Conservation (phyloP, 2,329 filamentous ascomycete genomes). For the Pseudocercospora cruenta region DNA sequence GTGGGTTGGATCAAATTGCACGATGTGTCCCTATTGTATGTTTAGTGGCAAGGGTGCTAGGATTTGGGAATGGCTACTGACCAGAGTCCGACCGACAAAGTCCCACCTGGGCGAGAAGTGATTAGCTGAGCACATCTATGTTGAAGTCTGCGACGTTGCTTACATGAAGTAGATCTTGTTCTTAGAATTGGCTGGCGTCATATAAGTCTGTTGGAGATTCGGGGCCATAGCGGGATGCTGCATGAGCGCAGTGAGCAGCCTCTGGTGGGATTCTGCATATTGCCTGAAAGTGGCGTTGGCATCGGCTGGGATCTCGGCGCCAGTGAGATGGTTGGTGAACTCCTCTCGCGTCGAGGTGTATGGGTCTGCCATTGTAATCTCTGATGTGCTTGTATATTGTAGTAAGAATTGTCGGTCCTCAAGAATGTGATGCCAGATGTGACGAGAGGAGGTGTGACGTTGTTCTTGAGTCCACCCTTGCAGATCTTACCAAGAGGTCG, state of each 20-base stretch:
- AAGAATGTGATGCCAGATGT: neutral
- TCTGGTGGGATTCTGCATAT: conserved; percentile 24
- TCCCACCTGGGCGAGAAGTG: neutral
- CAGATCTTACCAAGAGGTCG: neutral
- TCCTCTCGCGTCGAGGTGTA: conserved; percentile 34
- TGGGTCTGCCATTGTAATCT: conserved; percentile 27
- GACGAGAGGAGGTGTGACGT: neutral
- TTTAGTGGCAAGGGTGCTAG: neutral
- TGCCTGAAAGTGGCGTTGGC: conserved; percentile 30
- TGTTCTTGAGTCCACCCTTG: conserved; percentile 7
- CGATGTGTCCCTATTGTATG: conserved; percentile 8
- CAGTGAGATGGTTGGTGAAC: conserved; percentile 32
- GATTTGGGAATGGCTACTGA: neutral
- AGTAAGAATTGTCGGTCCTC: neutral
- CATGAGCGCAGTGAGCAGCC: conserved; percentile 35
- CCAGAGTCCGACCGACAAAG: conserved; percentile 10
- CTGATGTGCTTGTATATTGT: neutral
- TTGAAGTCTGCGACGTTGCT: conserved; percentile 22
- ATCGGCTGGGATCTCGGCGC: conserved; percentile 23
- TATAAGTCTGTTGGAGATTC: conserved; percentile 41
- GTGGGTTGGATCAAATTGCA: conserved; percentile 14
- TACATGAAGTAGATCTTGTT: conserved; percentile 43
- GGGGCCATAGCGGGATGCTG: conserved; percentile 39
- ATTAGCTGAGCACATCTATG: neutral
- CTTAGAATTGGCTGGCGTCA: conserved; percentile 40